Evolutionary conservation across 1,284 basidiomycete species (phyloP).

Genomic region (Cutaneotrichosporon cavernicola): DNA sequence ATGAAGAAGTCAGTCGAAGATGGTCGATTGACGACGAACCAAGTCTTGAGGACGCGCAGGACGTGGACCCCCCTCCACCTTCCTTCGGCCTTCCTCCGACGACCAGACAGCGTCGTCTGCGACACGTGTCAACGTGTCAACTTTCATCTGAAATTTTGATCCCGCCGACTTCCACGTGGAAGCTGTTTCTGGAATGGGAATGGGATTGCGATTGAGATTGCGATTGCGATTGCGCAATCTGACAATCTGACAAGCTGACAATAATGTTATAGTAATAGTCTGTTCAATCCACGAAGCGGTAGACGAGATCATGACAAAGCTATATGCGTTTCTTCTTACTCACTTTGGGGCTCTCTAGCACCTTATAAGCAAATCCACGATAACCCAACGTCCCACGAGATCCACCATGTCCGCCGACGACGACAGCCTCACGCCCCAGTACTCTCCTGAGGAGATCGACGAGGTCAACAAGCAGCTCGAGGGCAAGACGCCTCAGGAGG

Average conservation of each 20-base stretch:
- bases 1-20: conserved; percentile 2
- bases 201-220: background rate
- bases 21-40: background rate
- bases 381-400: background rate
- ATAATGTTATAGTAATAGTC: no score
- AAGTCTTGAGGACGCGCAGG: background rate
- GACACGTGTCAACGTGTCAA: conserved; percentile 1
- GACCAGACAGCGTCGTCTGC: background rate
- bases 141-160: background rate
- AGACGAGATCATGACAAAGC: background rate
- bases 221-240: no score
- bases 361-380: background rate
- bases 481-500: conserved; percentile 70
- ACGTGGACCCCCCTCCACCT: background rate
- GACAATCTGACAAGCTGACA: no score
- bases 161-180: background rate
- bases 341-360: background rate
- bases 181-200: no score
- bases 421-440: conserved; percentile 57
- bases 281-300: no score
- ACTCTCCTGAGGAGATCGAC: conserved; percentile 63
- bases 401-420: conserved; percentile 22
- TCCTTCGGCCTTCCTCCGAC: background rate
- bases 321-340: background rate
- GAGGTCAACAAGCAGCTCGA: conserved; percentile 72